Base-by-base conservation (phyloP, 257 asterid species). In the Prunella vulgaris region DNA sequence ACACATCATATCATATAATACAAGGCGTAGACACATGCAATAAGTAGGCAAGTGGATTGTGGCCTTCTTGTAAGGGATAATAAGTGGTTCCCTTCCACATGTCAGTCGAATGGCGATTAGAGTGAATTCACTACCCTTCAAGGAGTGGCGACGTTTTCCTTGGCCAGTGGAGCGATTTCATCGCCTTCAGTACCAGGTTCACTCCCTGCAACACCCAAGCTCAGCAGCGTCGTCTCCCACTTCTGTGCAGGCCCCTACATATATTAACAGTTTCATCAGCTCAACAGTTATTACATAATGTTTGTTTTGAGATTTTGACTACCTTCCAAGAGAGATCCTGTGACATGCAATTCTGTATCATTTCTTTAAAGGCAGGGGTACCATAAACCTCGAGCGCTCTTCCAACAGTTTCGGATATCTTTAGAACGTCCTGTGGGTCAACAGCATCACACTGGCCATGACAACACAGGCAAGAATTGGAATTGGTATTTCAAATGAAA, bases 281-380 rank as follows among this genome's bases (percentile, higher is more conserved):
- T 42, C 51, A 32, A 5, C 37, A 32, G 33, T n/a, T n/a, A n/a
- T n/a, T n/a, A n/a, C n/a, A n/a, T n/a, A n/a, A n/a, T n/a, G n/a
- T n/a, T n/a, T n/a, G n/a, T n/a, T n/a, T n/a, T n/a, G n/a, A 25
- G 28, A 25, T 25, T 25, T 25, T 13, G n/a, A 40, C 18, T 42
- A 90, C 97, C 98, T 93, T 90, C 99, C 97, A 93, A n/a, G 99
- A 93, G 33, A 85, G 90, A 52, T 93, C 97, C 69, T 80, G 91
- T 25, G 92, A 83, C 97, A 90, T 93, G 96, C 96, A 87, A 71
- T 87, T 93, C 40, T 48, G 63, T 0, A 90, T 84, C 96, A 93
- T 93, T 81, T 90, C 97, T 35, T 65, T 68, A 25, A 82, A 68
- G 44, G 91, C 87, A 3, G 33, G 70, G 35, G 85, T 88, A 10